Evolutionary conservation across 2,329 filamentous ascomycete species (phyloP).

Genomic region (Cladosporium sp.): DNA sequence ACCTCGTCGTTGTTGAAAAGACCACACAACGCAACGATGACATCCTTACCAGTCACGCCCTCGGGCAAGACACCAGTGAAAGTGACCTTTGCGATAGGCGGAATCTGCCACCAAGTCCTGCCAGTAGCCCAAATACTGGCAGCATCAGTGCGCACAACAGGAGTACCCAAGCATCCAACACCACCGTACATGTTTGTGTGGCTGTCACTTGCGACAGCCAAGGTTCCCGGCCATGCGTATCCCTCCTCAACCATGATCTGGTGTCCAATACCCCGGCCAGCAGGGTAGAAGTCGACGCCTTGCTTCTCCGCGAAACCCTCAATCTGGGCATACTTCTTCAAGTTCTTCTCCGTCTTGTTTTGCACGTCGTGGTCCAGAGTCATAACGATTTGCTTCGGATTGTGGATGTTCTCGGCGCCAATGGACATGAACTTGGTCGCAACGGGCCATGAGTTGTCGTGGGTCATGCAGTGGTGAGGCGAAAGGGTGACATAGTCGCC

Average conservation of each 20-base stretch:
- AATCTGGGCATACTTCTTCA: conserved; percentile 78
- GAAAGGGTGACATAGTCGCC: conserved; percentile 80
- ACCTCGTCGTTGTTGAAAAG: conserved; percentile 85
- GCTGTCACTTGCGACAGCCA: conserved; percentile 72
- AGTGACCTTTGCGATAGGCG: conserved; percentile 74
- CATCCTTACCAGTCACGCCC: conserved; percentile 88
- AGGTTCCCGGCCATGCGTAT: conserved; percentile 77
- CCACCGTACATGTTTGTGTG: conserved; percentile 84
- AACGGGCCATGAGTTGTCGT: conserved; percentile 78
- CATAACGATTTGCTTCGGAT: conserved; percentile 72
- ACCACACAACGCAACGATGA: conserved; percentile 83
- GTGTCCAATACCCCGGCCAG: conserved; percentile 79
- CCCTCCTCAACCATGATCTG: conserved; percentile 88
- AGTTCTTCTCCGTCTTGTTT: conserved; percentile 70
- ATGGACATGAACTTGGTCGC: conserved; percentile 77
- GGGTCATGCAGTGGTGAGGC: conserved; percentile 74
- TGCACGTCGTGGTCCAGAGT: conserved; percentile 86
- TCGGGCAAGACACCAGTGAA: conserved; percentile 68
- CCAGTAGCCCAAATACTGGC: conserved; percentile 80
- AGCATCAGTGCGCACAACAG: conserved; percentile 82
- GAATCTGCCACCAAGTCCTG: conserved; percentile 83
- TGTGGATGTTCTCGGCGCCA: conserved; percentile 67
- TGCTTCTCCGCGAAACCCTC: conserved; percentile 76
- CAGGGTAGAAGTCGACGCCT: conserved; percentile 70
- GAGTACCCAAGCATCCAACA: conserved; percentile 69